A percentile compares a stretch with the other conserved stretches of the same genome.
phyloP scores from a whole-genome alignment of 208 protist genomes.

The Herpetomonas tarakana region DNA sequence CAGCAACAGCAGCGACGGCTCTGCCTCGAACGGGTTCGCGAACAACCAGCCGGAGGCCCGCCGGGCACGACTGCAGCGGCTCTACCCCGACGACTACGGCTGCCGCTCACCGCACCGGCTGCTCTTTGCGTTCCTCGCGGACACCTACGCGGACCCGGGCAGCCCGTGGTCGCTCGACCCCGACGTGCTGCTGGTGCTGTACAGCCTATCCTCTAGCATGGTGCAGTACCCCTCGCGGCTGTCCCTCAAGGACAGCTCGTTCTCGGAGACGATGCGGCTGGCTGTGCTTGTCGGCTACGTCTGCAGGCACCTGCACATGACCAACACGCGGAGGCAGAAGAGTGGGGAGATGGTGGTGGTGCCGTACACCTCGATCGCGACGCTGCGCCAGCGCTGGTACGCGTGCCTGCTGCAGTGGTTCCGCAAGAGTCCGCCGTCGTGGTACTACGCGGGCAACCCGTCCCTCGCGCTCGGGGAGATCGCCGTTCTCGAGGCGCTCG shows the following conservation, averaged over 20 bases:
- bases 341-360: conserved; percentile 32
- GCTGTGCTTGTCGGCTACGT: conserved; percentile 61
- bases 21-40: not conserved
- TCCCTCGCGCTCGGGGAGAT: conserved; percentile 43
- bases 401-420: conserved; percentile 80
- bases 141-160: conserved; percentile 52
- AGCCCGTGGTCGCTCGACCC: conserved; percentile 43
- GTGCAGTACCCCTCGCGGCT: conserved; percentile 43
- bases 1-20: not conserved
- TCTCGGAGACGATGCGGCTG: conserved; percentile 74
- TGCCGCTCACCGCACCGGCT: conserved; percentile 66
- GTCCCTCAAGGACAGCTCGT: conserved; percentile 75
- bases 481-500: conserved; percentile 45
- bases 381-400: conserved; percentile 76
- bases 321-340: conserved; percentile 47
- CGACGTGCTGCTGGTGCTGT: conserved; percentile 55
- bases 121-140: conserved; percentile 63
- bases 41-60: not conserved
- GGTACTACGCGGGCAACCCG: conserved; percentile 69
- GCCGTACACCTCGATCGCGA: conserved; percentile 58
- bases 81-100: conserved; percentile 28
- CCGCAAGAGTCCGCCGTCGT: conserved; percentile 65
- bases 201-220: conserved; percentile 44
- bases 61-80: conserved; percentile 1
- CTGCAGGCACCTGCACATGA: conserved; percentile 41